Evolutionary conservation across 2,329 filamentous ascomycete genomes (phyloP), one percentile per base, ranked within the genome.

Genomic region (Trichoderma simmonsii): DNA sequence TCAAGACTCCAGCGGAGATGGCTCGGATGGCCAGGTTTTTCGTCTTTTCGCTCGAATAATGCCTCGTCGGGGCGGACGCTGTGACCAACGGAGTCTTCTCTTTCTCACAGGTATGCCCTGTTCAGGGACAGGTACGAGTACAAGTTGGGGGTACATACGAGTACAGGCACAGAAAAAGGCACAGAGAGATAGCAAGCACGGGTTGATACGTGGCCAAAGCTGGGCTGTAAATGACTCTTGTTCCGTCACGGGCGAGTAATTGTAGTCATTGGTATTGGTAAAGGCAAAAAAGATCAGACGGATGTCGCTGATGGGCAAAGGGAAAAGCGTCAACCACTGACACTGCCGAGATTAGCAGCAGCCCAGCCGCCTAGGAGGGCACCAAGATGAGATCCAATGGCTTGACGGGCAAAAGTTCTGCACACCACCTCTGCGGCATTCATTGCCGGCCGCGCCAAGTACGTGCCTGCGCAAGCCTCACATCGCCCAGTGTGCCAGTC

Each of bases 1-100:
- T 74, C 74, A 75, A 72, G 34, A 57, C 26, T 36, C 61, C 68
- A 70, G 18, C 28, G 43, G 43, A 43, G 48, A 62, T 65, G 72
- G 65, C 74, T 63, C 69, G 56, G 56, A 61, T 57, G 51, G 57
- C 63, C 73, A 66, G 57, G 57, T 54, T 68, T 69, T 36, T 36
- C 34, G 34, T 36, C 34, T 36, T 36, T 34, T 43, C 39, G 67
- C 64, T 63, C 54, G 59, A 72, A 61, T 69, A 72, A 72, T 72
- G 36, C 70, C 70, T 68, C 70, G 70, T 69, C 56, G 63, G 67
- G 68, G 34, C 62, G 34, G 54, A 48, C 36, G 66, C 56, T n/a
- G 56, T 70, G 66, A 15, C 66, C 56, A 70, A 56, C 36, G n/a
- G 65, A 60, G 56, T 30, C 57, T 43, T 43, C 39, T n/a, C 39